Evolutionary conservation across 768 basidiomycete genomes (phyloP).

Genomic region (Kwoniella newhampshirensis): DNA sequence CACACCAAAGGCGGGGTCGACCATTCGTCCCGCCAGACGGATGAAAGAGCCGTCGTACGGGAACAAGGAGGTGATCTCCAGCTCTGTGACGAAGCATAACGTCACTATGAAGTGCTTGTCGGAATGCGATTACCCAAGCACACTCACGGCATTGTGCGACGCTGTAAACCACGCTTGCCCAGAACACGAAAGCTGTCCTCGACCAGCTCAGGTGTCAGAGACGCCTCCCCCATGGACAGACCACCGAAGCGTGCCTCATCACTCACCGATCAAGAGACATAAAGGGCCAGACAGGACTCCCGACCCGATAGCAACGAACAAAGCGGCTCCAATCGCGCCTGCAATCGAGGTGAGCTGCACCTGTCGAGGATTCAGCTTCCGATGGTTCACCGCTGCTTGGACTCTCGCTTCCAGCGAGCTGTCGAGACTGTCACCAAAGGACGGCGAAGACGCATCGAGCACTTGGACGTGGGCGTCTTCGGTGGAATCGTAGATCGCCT

Average conservation of each 20-base stretch:
- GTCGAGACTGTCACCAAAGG: no score
- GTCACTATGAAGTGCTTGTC: background rate
- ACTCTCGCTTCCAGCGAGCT: background rate
- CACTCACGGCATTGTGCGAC: slow-evolving; percentile 23
- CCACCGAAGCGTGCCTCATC: no score
- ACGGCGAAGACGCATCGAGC: no score
- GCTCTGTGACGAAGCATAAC: background rate
- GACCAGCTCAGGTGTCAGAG: no score
- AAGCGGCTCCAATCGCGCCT: slow-evolving; percentile 22
- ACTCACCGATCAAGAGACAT: slow-evolving; percentile 11
- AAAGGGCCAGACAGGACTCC: slow-evolving; percentile 19
- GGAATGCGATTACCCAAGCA: background rate
- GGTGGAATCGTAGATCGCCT: no score
- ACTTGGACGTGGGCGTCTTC: no score
- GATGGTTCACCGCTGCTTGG: slow-evolving; percentile 10
- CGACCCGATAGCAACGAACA: slow-evolving; percentile 22
- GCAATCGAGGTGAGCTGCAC: slow-evolving; percentile 22
- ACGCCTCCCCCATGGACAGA: no score
- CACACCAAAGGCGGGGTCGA: slow-evolving; percentile 24
- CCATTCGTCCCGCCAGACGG: slow-evolving; percentile 22
- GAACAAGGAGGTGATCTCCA: slow-evolving; percentile 23
- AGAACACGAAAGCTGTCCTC: slow-evolving; percentile 14
- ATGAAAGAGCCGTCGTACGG: slow-evolving; percentile 34
- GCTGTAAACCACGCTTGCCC: slow-evolving; percentile 17
- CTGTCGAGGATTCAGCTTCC: slow-evolving; percentile 19